Evolutionary conservation across 257 asterid species (phyloP).

Genomic region (Vinca minor): DNA sequence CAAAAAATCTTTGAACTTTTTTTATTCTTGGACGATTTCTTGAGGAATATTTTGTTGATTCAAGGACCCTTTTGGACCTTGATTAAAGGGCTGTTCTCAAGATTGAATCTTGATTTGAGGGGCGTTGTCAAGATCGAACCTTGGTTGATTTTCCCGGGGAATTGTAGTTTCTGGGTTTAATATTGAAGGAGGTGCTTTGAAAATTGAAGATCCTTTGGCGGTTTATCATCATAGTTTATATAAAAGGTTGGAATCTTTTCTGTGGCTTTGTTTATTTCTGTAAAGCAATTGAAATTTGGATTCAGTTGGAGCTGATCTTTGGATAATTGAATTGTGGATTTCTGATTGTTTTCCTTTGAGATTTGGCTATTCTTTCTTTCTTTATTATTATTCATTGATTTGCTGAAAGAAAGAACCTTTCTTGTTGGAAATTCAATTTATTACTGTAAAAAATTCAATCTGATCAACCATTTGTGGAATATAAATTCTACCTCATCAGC

Average conservation of each 20-base stretch:
- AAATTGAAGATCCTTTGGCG: slow-evolving; percentile 11
- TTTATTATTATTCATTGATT: not conserved
- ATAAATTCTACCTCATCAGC: not conserved
- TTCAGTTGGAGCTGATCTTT: not conserved
- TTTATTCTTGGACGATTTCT: not conserved
- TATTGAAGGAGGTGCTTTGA: not conserved
- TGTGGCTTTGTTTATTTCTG: not conserved
- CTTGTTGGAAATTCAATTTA: not conserved
- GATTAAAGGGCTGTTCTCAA: too few species aligned
- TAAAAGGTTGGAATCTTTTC: slow-evolving; percentile 14
- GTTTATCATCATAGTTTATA: not conserved
- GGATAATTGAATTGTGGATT: not conserved
- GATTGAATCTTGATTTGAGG: too few species aligned
- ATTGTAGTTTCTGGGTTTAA: slow-evolving; percentile 10
- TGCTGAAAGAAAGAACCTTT: not conserved
- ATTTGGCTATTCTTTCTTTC: not conserved
- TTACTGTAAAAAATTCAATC: not conserved
- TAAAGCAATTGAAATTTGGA: slow-evolving; percentile 2
- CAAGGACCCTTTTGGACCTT: slow-evolving; percentile 16
- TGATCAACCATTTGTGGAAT: too few species aligned
- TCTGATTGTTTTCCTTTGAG: too few species aligned
- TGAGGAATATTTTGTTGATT: not conserved
- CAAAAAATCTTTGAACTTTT: not conserved
- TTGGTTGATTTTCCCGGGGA: slow-evolving; percentile 12
- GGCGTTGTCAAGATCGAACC: slow-evolving; percentile 12